Base-by-base conservation (phyloP, 1,284 basidiomycete species). In the Trametes polyzona region DNA sequence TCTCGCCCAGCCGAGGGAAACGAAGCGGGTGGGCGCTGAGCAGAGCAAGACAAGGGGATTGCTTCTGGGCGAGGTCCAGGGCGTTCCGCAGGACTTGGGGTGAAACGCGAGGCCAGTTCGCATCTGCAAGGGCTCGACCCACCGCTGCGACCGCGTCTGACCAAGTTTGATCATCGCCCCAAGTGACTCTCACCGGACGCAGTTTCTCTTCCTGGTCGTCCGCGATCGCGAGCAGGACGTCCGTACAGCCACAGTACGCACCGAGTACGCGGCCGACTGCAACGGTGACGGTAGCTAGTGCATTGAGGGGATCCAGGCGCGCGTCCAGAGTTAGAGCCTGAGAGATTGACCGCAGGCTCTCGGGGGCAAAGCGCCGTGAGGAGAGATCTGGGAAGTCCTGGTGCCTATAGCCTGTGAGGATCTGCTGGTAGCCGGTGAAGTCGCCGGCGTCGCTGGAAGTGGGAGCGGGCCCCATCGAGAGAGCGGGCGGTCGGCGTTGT, bases 141-240 rank as follows among this genome's bases (percentile, higher is more conserved):
- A 73, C 57, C 9, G 48, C 42, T 16, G 52, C 36, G 9, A 73
- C 47, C 40, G 72, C 63, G 32, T 67, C 61, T 17, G 62, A 46
- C 76, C 78, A 80, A 9, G 66, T 69, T 9, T 67, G 66, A 2
- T 58, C 63, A n/a, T 72, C 67, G 42, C 65, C 57, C 78, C 78
- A 81, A 23, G 49, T 43, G 14, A 78, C 59, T 23, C 76, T 69
- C 40, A 78, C 64, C 33, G 74, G 70, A n/a, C 55, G 60, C 35
- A 65, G 33, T 8, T 52, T 46, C 10, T 65, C 58, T 29, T 61
- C 55, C 26, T 53, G 49, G 29, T 42, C 61, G 30, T 57, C 55
- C 48, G 60, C 65, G 37, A 76, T 47, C n/a, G 71, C 75, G 29
- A 81, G 51, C 3, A 80, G 67, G 5, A 81, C 61, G 59, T 81